Conservation (phyloP, 1,284 basidiomycete species). For the Trametes polyzona region DNA sequence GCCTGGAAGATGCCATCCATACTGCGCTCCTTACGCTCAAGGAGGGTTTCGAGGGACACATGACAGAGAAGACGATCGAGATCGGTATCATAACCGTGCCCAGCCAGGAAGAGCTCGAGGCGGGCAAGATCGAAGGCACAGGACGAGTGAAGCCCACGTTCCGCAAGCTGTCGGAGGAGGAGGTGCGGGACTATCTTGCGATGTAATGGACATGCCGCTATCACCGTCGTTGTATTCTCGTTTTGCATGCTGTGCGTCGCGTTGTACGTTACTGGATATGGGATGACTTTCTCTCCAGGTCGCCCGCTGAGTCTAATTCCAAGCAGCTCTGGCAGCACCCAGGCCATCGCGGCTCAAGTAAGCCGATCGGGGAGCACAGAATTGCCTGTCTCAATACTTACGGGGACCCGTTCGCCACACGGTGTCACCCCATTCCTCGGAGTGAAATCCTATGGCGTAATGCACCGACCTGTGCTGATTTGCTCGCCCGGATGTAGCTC, state of each 20-base stretch:
- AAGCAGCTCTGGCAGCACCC: background rate
- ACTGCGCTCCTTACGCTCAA: conserved; percentile 98
- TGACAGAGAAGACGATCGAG: conserved; percentile 99
- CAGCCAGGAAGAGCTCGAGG: conserved; percentile 74
- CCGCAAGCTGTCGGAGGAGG: conserved; percentile 91
- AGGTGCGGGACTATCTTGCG: conserved; percentile 92
- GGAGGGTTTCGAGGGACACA: conserved; percentile 99
- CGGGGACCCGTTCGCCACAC: background rate
- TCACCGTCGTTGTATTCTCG: conserved; percentile 20
- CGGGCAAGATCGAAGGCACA: conserved; percentile 72
- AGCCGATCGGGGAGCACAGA: background rate
- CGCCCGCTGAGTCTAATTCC: background rate
- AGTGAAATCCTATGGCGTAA: too few species aligned
- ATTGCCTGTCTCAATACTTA: background rate
- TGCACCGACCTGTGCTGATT: too few species aligned
- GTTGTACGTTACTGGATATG: conserved; percentile 27
- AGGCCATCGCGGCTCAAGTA: background rate
- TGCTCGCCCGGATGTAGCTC: too few species aligned
- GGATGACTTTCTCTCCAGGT: conserved; percentile 15
- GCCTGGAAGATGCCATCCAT: conserved; percentile 98
- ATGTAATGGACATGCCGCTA: conserved; percentile 48
- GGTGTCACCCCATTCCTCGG: too few species aligned
- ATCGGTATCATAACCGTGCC: conserved; percentile 95
- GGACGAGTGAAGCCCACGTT: conserved; percentile 85
- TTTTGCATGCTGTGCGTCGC: conserved; percentile 17